Evolutionary conservation across 1,284 basidiomycete genomes (phyloP), one percentile per base, ranked within the genome.

Genomic region (Paramarasmius palmivorus): DNA sequence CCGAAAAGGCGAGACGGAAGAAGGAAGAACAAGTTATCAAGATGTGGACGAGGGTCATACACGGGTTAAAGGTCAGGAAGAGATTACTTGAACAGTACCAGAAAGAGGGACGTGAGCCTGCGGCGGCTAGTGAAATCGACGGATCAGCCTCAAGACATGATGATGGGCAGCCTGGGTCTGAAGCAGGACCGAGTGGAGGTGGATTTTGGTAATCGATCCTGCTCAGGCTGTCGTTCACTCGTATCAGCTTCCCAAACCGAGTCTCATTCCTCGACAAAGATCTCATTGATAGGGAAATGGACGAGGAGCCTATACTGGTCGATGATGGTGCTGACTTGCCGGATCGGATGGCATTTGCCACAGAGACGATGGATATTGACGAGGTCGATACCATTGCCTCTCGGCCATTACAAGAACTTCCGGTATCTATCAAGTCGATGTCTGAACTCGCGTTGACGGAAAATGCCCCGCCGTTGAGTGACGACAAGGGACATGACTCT

Each of bases 21-120:
- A 81, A 80, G 54, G 82, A 92, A 61, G 93, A 95, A 52, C 82
- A 86, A 22, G 90, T 89, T 1, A 72, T 97, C 60, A 95, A 95
- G 70, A 83, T 89, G 40, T 99, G 97, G 97, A 83, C 78, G 42
- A 87, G 88, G 60, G 80, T 99, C 29, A 80, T 98, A 25, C 91
- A 93, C 37, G 95, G 95, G 1, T 76, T 98, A 44, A 82, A 91
- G 23, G 92, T 98, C 54, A 82, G 93, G 8, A 79, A 89, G 64
- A 81, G 94, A 35, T 75, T 98, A 32, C 85, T 90, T 62, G 84
- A 84, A 48, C 86, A 96, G 66, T 98, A 98, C 69, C 84, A 81
- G 5, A 71, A 67, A 5, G 69, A 65, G 29, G 54, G 58, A 22
- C 62, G 67, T 34, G 67, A 66, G 26, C 71, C 67, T 39, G 19